A percentile compares a stretch with the other conserved stretches of the same genome.
Conservation (phyloP, 352 stramenopile species). For the Plasmopara muralis region DNA sequence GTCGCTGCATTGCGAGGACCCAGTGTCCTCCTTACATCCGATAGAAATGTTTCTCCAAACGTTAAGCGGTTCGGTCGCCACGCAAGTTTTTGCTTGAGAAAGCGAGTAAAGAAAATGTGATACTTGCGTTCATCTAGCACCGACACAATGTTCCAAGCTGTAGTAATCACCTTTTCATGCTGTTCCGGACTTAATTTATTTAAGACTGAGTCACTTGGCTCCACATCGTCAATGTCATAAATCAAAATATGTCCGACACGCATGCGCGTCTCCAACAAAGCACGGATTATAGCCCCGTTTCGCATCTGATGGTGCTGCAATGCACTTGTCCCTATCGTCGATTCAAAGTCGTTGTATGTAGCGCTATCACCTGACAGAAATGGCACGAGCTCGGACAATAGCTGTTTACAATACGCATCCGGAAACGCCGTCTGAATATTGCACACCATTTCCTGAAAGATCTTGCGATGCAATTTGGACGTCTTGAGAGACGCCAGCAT, state of each 20-base stretch:
- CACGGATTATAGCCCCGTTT: conserved; percentile 71
- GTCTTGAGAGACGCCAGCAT: conserved; percentile 83
- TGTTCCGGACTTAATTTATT: conserved; percentile 50
- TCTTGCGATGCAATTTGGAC: conserved; percentile 81
- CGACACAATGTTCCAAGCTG: conserved; percentile 80
- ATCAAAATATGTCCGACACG: conserved; percentile 80
- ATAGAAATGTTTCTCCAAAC: conserved; percentile 75
- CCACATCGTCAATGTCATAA: conserved; percentile 69
- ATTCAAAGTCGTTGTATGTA: conserved; percentile 71
- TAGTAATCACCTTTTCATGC: conserved; percentile 74
- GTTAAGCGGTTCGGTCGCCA: conserved; percentile 72
- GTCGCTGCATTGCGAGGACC: conserved; percentile 42
- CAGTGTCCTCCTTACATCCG: conserved; percentile 62
- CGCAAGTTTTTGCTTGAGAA: conserved; percentile 83
- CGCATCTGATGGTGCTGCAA: conserved; percentile 77
- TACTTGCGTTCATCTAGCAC: conserved; percentile 80
- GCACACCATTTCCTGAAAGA: conserved; percentile 85
- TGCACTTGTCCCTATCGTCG: conserved; percentile 40
- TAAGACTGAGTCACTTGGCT: conserved; percentile 51
- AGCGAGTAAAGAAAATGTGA: conserved; percentile 83
- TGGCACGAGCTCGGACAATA: conserved; percentile 60
- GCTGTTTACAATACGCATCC: conserved; percentile 49
- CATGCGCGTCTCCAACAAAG: conserved; percentile 78
- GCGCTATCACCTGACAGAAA: conserved; percentile 78
- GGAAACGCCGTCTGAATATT: conserved; percentile 78